Base-by-base conservation (phyloP, 2,329 filamentous ascomycete genomes). In the Cytospora schulzeri region DNA sequence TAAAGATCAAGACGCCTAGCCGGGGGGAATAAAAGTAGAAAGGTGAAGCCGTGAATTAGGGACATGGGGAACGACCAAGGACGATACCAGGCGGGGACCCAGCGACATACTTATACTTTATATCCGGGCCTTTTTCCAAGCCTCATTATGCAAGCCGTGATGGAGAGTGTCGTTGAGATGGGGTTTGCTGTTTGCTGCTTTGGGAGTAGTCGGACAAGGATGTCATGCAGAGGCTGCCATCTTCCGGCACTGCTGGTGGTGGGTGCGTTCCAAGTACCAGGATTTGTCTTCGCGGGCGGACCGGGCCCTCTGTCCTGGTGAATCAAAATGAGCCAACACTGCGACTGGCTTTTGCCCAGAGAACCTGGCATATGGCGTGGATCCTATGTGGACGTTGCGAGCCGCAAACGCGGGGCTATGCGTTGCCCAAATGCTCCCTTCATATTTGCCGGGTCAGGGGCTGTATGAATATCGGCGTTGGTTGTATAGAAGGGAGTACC, bases 221-320 rank as follows among this genome's bases (percentile, higher is more conserved):
- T 66, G 60, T 51, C 29, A 61, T 66, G 64, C 60, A 63, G 52
- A 54, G 38, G 26, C 29, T 54, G 31, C 28, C 54, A 56, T 26
- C 55, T 63, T 50, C 38, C 31, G 58, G 58, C 33, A 54, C 24
- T 54, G 58, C 53, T 63, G 57, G 45, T 48, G 45, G 45, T 48
- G 45, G 45, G 45, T 48, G 19, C 41, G 48, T 64, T 61, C 53
- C 61, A 66, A 24, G 53, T 61, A 61, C 64, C 48, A 55, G 64
- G 61, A 52, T 66, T 52, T 54, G 54, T 51, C 45, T 63, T 55
- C 45, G 60, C n/a, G n/a, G n/a, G 29, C 48, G 54, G 26, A 55
- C 26, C 19, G 50, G 28, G 38, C 45, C 35, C 52, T 57, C 48
- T 57, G 45, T 22, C 53, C 41, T 61, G 45, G 50, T 65, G 55